Conservation (phyloP, 2,329 filamentous ascomycete species). For the Aurifilum marmelostoma region DNA sequence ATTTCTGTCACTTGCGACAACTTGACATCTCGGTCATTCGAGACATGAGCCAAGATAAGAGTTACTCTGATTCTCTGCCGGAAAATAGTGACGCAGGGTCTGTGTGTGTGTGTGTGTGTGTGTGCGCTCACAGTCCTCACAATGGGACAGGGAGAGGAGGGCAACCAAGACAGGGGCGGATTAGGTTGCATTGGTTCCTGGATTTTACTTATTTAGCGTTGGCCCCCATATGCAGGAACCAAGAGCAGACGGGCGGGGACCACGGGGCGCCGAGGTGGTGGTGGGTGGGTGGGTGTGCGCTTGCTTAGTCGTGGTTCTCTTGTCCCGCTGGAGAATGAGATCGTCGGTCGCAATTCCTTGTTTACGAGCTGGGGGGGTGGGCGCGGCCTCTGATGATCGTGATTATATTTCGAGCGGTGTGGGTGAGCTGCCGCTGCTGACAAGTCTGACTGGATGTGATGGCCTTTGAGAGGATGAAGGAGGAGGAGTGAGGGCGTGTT, state of each 20-base stretch:
- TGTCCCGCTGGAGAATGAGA: conserved; percentile 11
- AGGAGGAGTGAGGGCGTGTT: not conserved
- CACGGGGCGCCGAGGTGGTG: not conserved
- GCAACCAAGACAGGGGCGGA: not conserved
- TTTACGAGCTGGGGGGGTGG: not conserved
- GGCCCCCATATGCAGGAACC: conserved; percentile 15
- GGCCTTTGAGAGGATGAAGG: no score
- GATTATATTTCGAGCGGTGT: not conserved
- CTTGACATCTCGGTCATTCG: not conserved
- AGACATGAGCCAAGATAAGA: not conserved
- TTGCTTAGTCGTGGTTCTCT: not conserved
- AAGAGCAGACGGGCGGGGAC: conserved; percentile 1
- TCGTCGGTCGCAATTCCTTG: not conserved
- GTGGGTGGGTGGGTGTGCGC: not conserved
- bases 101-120: not conserved
- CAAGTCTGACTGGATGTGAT: not conserved
- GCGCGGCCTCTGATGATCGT: no score
- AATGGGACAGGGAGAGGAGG: not conserved
- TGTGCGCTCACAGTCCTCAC: not conserved
- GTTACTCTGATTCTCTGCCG: not conserved
- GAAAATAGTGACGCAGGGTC: not conserved
- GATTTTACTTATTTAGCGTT: conserved; percentile 14
- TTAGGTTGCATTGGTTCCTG: conserved; percentile 13
- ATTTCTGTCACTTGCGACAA: not conserved
- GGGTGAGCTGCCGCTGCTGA: conserved; percentile 3